These are phyloP conservation scores for Coffea eugenioides DNA, from an alignment of 257 asterid genomes.

Conservation along the genomic window DNA sequence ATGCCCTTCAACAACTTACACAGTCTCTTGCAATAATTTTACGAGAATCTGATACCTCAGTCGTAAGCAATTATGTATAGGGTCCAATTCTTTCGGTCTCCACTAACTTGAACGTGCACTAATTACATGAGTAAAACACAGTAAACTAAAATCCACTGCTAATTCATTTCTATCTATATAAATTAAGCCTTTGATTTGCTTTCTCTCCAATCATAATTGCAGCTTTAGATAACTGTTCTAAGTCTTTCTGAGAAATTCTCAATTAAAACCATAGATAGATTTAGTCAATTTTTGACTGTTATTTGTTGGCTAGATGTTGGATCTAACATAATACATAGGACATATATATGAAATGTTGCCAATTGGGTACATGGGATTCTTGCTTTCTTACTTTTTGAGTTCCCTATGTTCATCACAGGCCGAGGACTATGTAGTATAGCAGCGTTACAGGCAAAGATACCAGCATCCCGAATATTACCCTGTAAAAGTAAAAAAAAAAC, in stretches of 20 bases:
- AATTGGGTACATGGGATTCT: neutral
- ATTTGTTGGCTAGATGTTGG: conserved; percentile 10
- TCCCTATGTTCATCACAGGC: conserved; percentile 29
- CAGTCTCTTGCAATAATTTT: neutral
- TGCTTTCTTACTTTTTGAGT: neutral
- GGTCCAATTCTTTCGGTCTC: conserved; percentile 24
- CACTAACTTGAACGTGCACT: conserved; percentile 13
- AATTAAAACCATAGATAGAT: neutral
- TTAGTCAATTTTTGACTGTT: neutral
- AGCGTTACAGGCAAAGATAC: conserved; percentile 64
- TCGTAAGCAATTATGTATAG: conserved; percentile 16
- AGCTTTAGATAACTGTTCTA: neutral
- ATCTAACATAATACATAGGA: conserved; percentile 7
- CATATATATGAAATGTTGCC: neutral
- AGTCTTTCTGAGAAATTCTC: neutral
- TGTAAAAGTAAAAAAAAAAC: conserved; percentile 27
- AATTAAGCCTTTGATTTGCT: too few relatives aligned
- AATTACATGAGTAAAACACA: too few relatives aligned
- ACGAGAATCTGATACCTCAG: conserved; percentile 5
- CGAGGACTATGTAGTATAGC: conserved; percentile 49
- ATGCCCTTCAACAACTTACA: neutral
- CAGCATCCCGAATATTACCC: conserved; percentile 72
- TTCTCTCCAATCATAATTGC: neutral
- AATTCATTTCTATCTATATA: neutral
- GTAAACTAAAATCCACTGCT: neutral